Evolutionary conservation across 73 alveolate species (phyloP).

Genomic region (Blepharisma japonicum): DNA sequence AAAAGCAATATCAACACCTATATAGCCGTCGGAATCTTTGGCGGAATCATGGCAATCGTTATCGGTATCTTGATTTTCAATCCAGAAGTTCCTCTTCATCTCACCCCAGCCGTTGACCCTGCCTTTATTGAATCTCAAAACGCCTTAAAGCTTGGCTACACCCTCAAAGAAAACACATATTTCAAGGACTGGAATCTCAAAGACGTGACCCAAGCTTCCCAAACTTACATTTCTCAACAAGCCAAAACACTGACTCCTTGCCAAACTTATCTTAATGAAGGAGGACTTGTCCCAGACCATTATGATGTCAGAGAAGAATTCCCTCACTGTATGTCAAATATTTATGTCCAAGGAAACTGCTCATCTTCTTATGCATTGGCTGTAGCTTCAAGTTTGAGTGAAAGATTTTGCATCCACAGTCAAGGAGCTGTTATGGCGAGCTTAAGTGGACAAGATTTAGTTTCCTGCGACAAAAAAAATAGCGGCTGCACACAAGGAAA

Average conservation of each 20-base stretch:
- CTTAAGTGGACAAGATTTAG: slow-evolving; percentile 61
- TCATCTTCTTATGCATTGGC: slow-evolving; percentile 64
- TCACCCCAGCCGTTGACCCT: slow-evolving; percentile 52
- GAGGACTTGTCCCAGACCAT: slow-evolving; percentile 59
- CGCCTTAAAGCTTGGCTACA: slow-evolving; percentile 45
- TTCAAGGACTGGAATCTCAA: slow-evolving; percentile 68
- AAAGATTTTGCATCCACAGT: slow-evolving; percentile 62
- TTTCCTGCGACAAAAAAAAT: slow-evolving; percentile 63
- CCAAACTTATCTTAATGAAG: slow-evolving; percentile 49
- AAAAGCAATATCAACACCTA: slow-evolving; percentile 31
- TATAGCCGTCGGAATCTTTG: slow-evolving; percentile 48
- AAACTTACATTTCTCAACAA: slow-evolving; percentile 58
- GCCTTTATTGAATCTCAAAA: slow-evolving; percentile 45
- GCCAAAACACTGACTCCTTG: slow-evolving; percentile 46
- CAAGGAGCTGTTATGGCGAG: slow-evolving; percentile 40
- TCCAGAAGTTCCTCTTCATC: slow-evolving; percentile 48
- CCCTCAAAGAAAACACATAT: slow-evolving; percentile 52
- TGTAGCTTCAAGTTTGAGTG: slow-evolving; percentile 57
- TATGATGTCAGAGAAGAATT: slow-evolving; percentile 56
- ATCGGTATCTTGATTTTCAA: slow-evolving; percentile 49
- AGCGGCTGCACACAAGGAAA: slow-evolving; percentile 73
- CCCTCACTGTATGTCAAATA: slow-evolving; percentile 52
- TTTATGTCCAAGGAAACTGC: slow-evolving; percentile 63
- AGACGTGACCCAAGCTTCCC: slow-evolving; percentile 56
- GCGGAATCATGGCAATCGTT: slow-evolving; percentile 35